A percentile compares a stretch with the other conserved stretches of the same genome.
Evolutionary conservation across 2,329 filamentous ascomycete species (phyloP).

Genomic region (Exophiala oligosperma): DNA sequence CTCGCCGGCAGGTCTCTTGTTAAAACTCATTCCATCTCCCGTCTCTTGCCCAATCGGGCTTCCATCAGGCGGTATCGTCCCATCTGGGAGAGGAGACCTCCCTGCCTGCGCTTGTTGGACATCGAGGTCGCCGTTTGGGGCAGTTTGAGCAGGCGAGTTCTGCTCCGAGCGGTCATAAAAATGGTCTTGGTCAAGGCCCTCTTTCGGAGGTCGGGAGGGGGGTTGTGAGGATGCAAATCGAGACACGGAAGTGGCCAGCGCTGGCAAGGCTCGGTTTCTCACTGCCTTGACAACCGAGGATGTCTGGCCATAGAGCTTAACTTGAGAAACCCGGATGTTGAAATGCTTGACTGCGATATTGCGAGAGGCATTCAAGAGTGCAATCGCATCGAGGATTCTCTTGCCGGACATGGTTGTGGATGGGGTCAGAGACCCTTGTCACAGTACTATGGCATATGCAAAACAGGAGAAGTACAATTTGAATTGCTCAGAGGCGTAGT

Average conservation of each 20-base stretch:
- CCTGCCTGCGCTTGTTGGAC: conserved; percentile 49
- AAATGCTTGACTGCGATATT: conserved; percentile 66
- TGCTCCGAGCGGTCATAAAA: conserved; percentile 47
- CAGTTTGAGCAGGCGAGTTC: conserved; percentile 41
- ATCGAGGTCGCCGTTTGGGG: conserved; percentile 41
- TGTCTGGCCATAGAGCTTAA: conserved; percentile 63
- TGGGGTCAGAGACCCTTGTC: conserved; percentile 4
- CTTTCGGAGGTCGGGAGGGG: conserved; percentile 16
- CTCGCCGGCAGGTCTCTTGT: conserved; percentile 30
- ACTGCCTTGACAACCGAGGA: conserved; percentile 65
- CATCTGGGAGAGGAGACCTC: conserved; percentile 49
- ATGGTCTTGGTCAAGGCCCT: conserved; percentile 52
- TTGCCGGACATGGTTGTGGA: conserved; percentile 51
- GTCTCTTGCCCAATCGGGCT: conserved; percentile 18
- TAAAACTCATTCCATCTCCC: conserved; percentile 24
- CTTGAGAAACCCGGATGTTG: conserved; percentile 59
- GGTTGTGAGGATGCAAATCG: conserved; percentile 41
- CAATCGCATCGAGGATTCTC: conserved; percentile 69
- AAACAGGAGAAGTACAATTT: not conserved
- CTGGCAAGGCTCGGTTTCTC: conserved; percentile 44
- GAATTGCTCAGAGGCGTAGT: not conserved
- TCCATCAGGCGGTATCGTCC: conserved; percentile 45
- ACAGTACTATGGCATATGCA: not conserved
- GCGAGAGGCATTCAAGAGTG: conserved; percentile 68
- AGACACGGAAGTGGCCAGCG: conserved; percentile 21